phyloP scores from a whole-genome alignment of 352 stramenopile species.

The Phytophthora chlamydospora region DNA sequence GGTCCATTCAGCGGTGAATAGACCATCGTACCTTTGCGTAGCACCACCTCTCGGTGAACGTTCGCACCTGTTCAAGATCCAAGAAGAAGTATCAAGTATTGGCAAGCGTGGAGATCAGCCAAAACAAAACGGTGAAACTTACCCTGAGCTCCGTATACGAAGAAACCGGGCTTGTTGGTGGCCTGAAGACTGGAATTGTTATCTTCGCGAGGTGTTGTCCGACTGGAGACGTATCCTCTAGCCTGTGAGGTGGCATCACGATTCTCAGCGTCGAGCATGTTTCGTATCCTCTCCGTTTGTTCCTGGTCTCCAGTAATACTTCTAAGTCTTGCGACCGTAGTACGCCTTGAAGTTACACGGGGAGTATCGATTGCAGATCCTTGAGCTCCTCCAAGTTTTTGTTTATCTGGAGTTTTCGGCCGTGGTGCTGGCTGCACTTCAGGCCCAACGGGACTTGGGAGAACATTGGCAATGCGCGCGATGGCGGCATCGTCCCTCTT shows the following conservation, averaged over 20 bases:
- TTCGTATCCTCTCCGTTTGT: slow-evolving; percentile 15
- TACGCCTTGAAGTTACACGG: slow-evolving; percentile 14
- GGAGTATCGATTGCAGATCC: slow-evolving; percentile 1
- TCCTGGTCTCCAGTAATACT: slow-evolving; percentile 21
- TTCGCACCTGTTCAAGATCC: slow-evolving; percentile 10
- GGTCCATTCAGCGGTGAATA: slow-evolving; percentile 18
- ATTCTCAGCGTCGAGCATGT: slow-evolving; percentile 8
- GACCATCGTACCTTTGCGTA: slow-evolving; percentile 26
- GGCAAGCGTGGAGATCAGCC: neutral
- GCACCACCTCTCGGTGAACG: slow-evolving; percentile 18
- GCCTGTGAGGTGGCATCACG: slow-evolving; percentile 4
- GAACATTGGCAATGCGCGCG: slow-evolving; percentile 10
- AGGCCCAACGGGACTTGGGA: neutral
- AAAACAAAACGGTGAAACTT: neutral
- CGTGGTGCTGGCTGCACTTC: neutral
- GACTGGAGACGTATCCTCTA: neutral
- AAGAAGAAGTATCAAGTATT: slow-evolving; percentile 2
- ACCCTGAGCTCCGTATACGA: slow-evolving; percentile 26
- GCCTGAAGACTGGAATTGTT: slow-evolving; percentile 1
- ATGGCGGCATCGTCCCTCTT: slow-evolving; percentile 22
- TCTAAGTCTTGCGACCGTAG: slow-evolving; percentile 29
- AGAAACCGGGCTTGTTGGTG: slow-evolving; percentile 9
- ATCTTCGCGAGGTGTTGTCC: neutral
- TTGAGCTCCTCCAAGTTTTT: neutral
- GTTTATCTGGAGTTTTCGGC: slow-evolving; percentile 12